phyloP scores from a whole-genome alignment of 768 basidiomycete species.

The Russula vinacea region DNA sequence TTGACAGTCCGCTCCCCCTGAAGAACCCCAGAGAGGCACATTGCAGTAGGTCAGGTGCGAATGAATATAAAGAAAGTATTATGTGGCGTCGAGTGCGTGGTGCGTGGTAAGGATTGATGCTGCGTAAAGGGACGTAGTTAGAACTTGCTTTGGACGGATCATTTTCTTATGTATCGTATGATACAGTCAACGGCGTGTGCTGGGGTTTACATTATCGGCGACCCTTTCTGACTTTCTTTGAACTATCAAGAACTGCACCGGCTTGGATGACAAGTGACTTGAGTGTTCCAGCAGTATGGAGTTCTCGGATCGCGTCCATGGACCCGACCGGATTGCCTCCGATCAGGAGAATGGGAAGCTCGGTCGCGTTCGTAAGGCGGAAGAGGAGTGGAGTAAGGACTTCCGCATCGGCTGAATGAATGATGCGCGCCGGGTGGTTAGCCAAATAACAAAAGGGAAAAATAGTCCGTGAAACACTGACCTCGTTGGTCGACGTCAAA shows the following conservation, averaged over 20 bases:
- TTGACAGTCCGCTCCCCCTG: not conserved
- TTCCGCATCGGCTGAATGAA: constrained; percentile 51
- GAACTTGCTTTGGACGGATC: not conserved
- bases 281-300: constrained; percentile 52
- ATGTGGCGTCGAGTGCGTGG: constrained; percentile 6
- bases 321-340: constrained; percentile 58
- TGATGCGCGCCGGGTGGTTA: not conserved
- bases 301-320: constrained; percentile 49
- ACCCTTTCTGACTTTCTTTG: constrained; percentile 45
- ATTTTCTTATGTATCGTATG: constrained; percentile 9
- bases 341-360: constrained; percentile 66
- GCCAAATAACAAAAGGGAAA: not conserved
- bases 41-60: not conserved
- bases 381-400: constrained; percentile 59
- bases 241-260: constrained; percentile 54
- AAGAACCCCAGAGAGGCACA: not conserved
- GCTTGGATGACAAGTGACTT: constrained; percentile 48
- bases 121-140: not conserved
- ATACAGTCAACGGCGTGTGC: constrained; percentile 9
- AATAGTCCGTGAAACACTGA: constrained; percentile 28
- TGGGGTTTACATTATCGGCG: constrained; percentile 19
- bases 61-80: not conserved
- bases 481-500: constrained; percentile 68
- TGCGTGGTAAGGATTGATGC: not conserved
- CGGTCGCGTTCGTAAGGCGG: constrained; percentile 53